Evolutionary conservation across 2,329 filamentous ascomycete species (phyloP).

Genomic region (Hansfordia pulvinata): DNA sequence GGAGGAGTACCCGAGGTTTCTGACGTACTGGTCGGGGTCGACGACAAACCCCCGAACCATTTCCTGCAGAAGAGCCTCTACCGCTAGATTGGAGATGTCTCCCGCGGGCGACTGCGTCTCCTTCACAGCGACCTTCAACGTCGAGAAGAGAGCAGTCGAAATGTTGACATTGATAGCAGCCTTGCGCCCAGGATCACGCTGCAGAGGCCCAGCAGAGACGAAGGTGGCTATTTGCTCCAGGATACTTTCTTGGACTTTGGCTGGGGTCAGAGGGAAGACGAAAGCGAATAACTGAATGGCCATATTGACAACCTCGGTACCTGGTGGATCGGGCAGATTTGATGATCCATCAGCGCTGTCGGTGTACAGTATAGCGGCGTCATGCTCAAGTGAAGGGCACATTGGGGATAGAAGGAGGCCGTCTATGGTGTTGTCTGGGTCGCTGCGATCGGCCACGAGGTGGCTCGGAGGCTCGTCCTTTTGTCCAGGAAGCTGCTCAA

Average conservation of each 20-base stretch:
- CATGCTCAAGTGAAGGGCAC: constrained; percentile 76
- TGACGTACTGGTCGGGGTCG: constrained; percentile 73
- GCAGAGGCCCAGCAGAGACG: constrained; percentile 63
- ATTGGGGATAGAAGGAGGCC: constrained; percentile 53
- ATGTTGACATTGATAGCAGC: constrained; percentile 88
- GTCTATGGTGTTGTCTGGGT: constrained; percentile 53
- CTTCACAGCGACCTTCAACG: constrained; percentile 71
- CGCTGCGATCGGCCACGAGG: constrained; percentile 33
- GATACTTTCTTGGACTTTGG: constrained; percentile 91
- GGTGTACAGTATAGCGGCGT: constrained; percentile 70
- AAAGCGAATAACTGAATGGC: constrained; percentile 90
- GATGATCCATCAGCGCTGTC: constrained; percentile 31
- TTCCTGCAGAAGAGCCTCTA: constrained; percentile 76
- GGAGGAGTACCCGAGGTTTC: constrained; percentile 72
- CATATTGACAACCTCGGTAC: constrained; percentile 88
- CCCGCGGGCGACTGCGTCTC: constrained; percentile 64
- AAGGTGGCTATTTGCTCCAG: constrained; percentile 88
- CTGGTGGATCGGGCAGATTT: constrained; percentile 59
- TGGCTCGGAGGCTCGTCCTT: constrained; percentile 36
- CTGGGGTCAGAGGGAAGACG: constrained; percentile 73
- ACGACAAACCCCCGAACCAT: constrained; percentile 59
- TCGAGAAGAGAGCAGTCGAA: constrained; percentile 64
- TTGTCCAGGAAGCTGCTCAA: constrained; percentile 57
- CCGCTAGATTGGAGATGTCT: constrained; percentile 58
- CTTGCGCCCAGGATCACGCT: constrained; percentile 76